Percentiles rank a stretch among this genome's conserved stretches.
phyloP scores from a whole-genome alignment of 331 rosid genomes.

The Acacia pycnantha region DNA sequence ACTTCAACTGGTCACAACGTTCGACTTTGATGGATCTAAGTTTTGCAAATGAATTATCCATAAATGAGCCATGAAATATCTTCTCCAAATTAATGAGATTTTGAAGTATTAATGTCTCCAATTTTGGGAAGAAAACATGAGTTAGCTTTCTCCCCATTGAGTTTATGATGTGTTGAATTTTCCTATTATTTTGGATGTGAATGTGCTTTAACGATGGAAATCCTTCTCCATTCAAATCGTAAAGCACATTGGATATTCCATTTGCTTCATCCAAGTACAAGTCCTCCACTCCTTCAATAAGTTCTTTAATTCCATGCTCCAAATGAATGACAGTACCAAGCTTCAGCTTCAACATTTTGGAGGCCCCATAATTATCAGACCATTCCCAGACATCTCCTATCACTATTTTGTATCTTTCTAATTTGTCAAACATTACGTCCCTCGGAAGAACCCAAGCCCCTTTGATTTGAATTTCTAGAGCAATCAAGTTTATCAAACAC shows the following conservation, averaged over 20 bases:
- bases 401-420: constrained; percentile 8
- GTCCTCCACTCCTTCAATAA: background rate
- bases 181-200: background rate
- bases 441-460: background rate
- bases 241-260: background rate
- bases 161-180: background rate
- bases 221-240: background rate
- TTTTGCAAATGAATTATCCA: background rate
- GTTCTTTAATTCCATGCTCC: background rate
- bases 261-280: constrained; percentile 3
- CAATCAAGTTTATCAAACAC: background rate
- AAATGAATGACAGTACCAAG: background rate
- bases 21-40: constrained; percentile 2
- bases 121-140: background rate
- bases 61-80: background rate
- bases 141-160: background rate
- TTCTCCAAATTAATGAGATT: constrained; percentile 7
- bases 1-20: background rate
- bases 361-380: background rate
- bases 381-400: constrained; percentile 22
- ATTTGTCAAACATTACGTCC: background rate
- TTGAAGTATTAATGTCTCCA: background rate
- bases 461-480: background rate
- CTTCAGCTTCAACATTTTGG: background rate
- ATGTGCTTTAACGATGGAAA: constrained; percentile 6